Percentiles rank a stretch among this genome's conserved stretches.
These are phyloP conservation scores for Ambispora gerdemannii DNA, from an alignment of 192 early-diverging fungal species.

Conservation along the genomic window DNA sequence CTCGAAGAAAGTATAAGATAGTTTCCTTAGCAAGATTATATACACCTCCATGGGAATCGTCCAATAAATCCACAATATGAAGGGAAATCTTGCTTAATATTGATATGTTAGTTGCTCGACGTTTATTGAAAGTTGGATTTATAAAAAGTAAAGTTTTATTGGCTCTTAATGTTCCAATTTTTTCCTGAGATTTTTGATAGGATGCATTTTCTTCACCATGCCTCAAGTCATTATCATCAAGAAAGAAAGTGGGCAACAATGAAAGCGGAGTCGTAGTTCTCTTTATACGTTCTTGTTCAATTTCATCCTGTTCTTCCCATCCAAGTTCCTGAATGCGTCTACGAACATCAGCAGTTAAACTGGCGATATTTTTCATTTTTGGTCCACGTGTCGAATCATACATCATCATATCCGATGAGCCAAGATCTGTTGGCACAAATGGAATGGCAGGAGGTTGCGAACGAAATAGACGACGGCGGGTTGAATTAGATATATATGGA, in stretches of 20 bases:
- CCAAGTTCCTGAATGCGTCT: slow-evolving; percentile 50
- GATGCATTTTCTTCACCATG: slow-evolving; percentile 26
- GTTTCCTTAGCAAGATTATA: slow-evolving; percentile 42
- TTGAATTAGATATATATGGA: slow-evolving; percentile 48
- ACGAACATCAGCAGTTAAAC: slow-evolving; percentile 49
- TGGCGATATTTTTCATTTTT: slow-evolving; percentile 46
- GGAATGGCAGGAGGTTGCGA: slow-evolving; percentile 45
- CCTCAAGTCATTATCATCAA: slow-evolving; percentile 45
- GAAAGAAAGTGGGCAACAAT: slow-evolving; percentile 47
- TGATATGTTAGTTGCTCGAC: slow-evolving; percentile 40
- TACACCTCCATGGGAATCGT: slow-evolving; percentile 49
- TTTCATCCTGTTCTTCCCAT: slow-evolving; percentile 51
- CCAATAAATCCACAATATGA: slow-evolving; percentile 47
- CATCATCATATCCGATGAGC: slow-evolving; percentile 49
- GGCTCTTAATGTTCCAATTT: slow-evolving; percentile 2
- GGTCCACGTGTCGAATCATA: slow-evolving; percentile 52
- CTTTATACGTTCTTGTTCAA: slow-evolving; percentile 44
- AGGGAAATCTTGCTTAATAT: slow-evolving; percentile 46
- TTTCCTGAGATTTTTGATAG: neutral
- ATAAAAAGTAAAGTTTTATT: neutral
- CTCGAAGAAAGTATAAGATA: slow-evolving; percentile 49
- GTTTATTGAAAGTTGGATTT: slow-evolving; percentile 22
- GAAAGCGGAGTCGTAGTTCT: slow-evolving; percentile 47
- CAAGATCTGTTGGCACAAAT: slow-evolving; percentile 52
- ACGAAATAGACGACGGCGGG: slow-evolving; percentile 47